These are phyloP conservation scores for Polychaeton citri DNA, from an alignment of 2,329 filamentous ascomycete genomes.

Conservation along the genomic window DNA sequence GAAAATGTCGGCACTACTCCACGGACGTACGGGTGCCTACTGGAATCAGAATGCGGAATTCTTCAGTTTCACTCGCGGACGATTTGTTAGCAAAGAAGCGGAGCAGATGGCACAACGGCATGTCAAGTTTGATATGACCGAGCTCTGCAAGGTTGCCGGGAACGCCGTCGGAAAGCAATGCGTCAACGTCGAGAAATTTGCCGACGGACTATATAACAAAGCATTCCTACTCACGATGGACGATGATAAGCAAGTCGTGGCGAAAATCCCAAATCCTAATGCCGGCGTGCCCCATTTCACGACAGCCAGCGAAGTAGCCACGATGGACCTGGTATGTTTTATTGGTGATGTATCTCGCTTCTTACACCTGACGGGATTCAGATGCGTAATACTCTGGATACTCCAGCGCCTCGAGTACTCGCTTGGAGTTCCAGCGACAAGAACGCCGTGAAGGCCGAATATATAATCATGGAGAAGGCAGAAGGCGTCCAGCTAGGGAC, in stretches of 20 bases:
- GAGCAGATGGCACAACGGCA: conserved; percentile 3
- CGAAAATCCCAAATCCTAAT: conserved; percentile 26
- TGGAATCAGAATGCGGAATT: conserved; percentile 2
- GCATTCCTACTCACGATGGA: conserved; percentile 23
- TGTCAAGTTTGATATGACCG: conserved; percentile 2
- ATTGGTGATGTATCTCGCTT: not conserved
- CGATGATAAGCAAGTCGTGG: conserved; percentile 21
- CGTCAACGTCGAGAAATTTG: conserved; percentile 15
- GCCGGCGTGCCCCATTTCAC: conserved; percentile 21
- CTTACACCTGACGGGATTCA: conserved; percentile 6
- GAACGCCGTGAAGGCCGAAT: conserved; percentile 12
- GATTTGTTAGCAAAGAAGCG: conserved; percentile 2
- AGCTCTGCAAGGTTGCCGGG: conserved; percentile 1
- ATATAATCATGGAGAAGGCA: conserved; percentile 15
- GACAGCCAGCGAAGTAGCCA: conserved; percentile 26
- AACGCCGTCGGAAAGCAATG: conserved; percentile 6
- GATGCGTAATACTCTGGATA: conserved; percentile 16
- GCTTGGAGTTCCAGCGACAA: conserved; percentile 8
- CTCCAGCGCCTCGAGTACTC: conserved; percentile 11
- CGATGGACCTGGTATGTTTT: conserved; percentile 21
- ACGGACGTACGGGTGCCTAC: no score
- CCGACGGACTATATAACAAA: conserved; percentile 25
- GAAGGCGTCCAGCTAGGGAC: conserved; percentile 19
- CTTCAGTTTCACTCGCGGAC: conserved; percentile 3
- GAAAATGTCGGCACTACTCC: no score